Conservation (phyloP, 2,329 filamentous ascomycete genomes). For the Fusarium beomiforme region DNA sequence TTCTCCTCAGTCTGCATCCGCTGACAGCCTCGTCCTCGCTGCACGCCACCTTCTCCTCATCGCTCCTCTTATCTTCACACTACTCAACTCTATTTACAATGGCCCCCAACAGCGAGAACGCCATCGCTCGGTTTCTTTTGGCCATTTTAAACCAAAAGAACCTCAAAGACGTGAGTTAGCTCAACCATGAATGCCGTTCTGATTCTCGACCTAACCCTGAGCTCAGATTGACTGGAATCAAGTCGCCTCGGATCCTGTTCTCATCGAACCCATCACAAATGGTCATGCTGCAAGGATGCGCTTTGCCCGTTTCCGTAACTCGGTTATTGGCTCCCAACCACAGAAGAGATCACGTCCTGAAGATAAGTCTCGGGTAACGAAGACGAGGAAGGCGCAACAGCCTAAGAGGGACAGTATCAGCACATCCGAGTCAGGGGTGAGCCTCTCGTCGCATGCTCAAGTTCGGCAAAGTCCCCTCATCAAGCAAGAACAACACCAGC, state of each 20-base stretch:
- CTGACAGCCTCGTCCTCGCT: conserved; percentile 22
- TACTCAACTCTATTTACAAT: conserved; percentile 49
- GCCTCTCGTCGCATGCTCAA: conserved; percentile 45
- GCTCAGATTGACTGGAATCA: conserved; percentile 67
- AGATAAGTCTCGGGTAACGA: conserved; percentile 58
- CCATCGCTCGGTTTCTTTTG: conserved; percentile 67
- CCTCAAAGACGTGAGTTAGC: conserved; percentile 65
- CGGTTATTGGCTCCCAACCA: conserved; percentile 60
- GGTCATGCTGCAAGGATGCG: conserved; percentile 71
- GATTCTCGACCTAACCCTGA: conserved; percentile 24
- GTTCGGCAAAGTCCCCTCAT: conserved; percentile 42
- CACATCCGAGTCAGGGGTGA: conserved; percentile 53
- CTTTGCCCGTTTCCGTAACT: conserved; percentile 62
- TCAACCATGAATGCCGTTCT: not conserved
- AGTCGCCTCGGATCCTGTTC: conserved; percentile 64
- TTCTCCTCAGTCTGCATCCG: conserved; percentile 28
- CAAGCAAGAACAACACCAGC: conserved; percentile 52
- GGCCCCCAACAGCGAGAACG: conserved; percentile 65
- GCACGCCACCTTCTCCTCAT: not conserved
- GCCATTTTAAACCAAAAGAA: conserved; percentile 69
- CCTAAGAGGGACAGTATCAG: conserved; percentile 49
- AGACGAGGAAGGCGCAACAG: conserved; percentile 52
- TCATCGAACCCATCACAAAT: conserved; percentile 65
- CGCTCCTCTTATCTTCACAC: not conserved
- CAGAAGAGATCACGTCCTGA: conserved; percentile 56